These are phyloP conservation scores for Sugiyamaella sp. DNA, from an alignment of 1,139 yeast species.

Conservation along the genomic window DNA sequence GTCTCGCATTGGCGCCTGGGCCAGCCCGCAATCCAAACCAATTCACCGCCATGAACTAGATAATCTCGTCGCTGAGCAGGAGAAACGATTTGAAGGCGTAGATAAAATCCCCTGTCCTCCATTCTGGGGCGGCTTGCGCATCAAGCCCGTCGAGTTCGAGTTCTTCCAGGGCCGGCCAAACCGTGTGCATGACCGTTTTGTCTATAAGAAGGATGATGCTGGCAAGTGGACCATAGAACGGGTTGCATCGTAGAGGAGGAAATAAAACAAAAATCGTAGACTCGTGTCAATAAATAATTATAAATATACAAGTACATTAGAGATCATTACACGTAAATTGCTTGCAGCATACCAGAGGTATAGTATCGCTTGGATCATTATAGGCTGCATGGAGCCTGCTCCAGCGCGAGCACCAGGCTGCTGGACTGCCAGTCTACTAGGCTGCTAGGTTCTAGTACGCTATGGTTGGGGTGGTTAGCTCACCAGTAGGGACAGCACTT, in stretches of 20 bases:
- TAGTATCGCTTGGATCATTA: too few relatives aligned
- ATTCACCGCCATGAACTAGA: slow-evolving; percentile 64
- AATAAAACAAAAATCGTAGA: too few relatives aligned
- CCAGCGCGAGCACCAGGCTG: too few relatives aligned
- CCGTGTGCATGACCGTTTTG: slow-evolving; percentile 86
- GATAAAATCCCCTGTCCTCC: slow-evolving; percentile 83
- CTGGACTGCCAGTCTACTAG: too few relatives aligned
- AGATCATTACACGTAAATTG: too few relatives aligned
- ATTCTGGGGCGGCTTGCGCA: slow-evolving; percentile 92
- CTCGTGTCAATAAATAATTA: too few relatives aligned
- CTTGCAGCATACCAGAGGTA: too few relatives aligned
- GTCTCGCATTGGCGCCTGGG: slow-evolving; percentile 95
- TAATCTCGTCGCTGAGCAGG: slow-evolving; percentile 47
- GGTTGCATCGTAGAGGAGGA: slow-evolving; percentile 72
- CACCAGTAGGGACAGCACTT: slow-evolving; percentile 3
- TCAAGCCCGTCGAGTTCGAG: slow-evolving; percentile 87
- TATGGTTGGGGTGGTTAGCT: too few relatives aligned
- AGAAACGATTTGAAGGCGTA: slow-evolving; percentile 59
- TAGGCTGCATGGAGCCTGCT: too few relatives aligned
- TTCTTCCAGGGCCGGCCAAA: slow-evolving; percentile 97
- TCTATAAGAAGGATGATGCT: slow-evolving; percentile 58
- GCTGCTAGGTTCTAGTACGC: too few relatives aligned
- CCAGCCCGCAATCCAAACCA: slow-evolving; percentile 80
- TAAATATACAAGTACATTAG: too few relatives aligned
- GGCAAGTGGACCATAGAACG: slow-evolving; percentile 66